Base-by-base conservation (phyloP, 495 filamentous ascomycete species). In the Filosporella fistucella region DNA sequence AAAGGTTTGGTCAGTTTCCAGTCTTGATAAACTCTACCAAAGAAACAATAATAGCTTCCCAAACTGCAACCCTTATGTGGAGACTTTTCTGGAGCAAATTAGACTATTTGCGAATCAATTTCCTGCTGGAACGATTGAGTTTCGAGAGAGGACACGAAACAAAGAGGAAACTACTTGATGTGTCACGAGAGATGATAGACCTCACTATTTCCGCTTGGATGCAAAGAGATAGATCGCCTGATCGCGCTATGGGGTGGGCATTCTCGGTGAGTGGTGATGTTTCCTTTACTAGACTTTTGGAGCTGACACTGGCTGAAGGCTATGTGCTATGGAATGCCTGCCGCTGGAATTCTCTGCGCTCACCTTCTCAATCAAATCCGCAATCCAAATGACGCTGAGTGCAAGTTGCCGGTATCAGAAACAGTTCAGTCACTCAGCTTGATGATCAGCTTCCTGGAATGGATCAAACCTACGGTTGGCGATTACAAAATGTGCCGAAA, bases 221-320 rank as follows among this genome's bases (percentile, higher is more conserved):
- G 3, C 17, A 56, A 2, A 29, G 48, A 29, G 53, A 51, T 30
- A 35, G 51, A 1, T 30, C 28, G 0, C 16, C 14, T 1, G 68
- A 76, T 42, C 65, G 79, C 25, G 67, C 69, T 20, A 62, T 67
- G 16, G 76, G 81, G 48, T 74, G 71, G 47, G 70, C 73, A 10
- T 82, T 78, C 69, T 57, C 82, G 24, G 76, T 81, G 66, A 57
- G 75, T 64, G 17, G 22, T 32, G n/a, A 14, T n/a, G 8, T 32
- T 29, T 22, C 5, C 18, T 20, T 23, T n/a, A 30, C n/a, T 30
- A 4, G 10, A 2, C 0, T 25, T 28, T 42, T 13, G 22, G 21
- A 4, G n/a, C n/a, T n/a, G n/a, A n/a, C n/a, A 25, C 20, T 7
- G 25, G 12, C 11, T 22, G 17, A 14, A 48, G 45, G 40, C 49